A percentile compares a stretch with the other conserved stretches of the same genome.
These are phyloP conservation scores for Neurospora sp. DNA, from an alignment of 495 filamentous ascomycete species.

Conservation along the genomic window DNA sequence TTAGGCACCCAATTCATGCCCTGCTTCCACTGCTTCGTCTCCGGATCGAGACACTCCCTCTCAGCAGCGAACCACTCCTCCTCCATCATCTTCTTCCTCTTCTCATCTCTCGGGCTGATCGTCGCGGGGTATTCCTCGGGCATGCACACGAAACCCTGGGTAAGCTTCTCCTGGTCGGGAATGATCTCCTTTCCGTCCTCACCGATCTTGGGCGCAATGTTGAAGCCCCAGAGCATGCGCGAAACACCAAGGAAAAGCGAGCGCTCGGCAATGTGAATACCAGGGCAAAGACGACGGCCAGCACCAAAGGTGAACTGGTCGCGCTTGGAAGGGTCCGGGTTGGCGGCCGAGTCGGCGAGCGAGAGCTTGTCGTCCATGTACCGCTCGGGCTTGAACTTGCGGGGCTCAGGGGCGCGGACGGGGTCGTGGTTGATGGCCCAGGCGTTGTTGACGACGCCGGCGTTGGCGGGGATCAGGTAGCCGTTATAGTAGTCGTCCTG, in stretches of 20 bases:
- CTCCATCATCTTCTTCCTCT: slow-evolving; percentile 16
- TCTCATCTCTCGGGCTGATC: slow-evolving; percentile 23
- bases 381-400: slow-evolving; percentile 24
- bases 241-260: slow-evolving; percentile 41
- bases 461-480: slow-evolving; percentile 41
- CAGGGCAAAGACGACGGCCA: slow-evolving; percentile 50
- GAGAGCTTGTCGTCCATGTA: slow-evolving; percentile 19
- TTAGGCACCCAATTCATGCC: slow-evolving; percentile 4
- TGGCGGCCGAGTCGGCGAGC: slow-evolving; percentile 21
- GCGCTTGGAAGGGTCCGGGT: slow-evolving; percentile 25
- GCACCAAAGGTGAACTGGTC: slow-evolving; percentile 46
- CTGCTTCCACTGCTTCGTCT: slow-evolving; percentile 19
- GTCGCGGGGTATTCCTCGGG: slow-evolving; percentile 26
- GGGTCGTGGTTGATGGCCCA: slow-evolving; percentile 37
- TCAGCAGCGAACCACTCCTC: slow-evolving; percentile 28
- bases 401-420: slow-evolving; percentile 25
- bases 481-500: slow-evolving; percentile 43
- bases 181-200: slow-evolving; percentile 24
- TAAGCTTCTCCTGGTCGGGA: slow-evolving; percentile 30
- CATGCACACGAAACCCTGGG: slow-evolving; percentile 36
- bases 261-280: slow-evolving; percentile 48
- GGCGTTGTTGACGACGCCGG: slow-evolving; percentile 36
- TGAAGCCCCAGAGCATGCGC: slow-evolving; percentile 45
- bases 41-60: slow-evolving; percentile 21
- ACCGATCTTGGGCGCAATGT: slow-evolving; percentile 27